Base-by-base conservation (phyloP, 768 basidiomycete species). In the Pleurotus cornucopiae region DNA sequence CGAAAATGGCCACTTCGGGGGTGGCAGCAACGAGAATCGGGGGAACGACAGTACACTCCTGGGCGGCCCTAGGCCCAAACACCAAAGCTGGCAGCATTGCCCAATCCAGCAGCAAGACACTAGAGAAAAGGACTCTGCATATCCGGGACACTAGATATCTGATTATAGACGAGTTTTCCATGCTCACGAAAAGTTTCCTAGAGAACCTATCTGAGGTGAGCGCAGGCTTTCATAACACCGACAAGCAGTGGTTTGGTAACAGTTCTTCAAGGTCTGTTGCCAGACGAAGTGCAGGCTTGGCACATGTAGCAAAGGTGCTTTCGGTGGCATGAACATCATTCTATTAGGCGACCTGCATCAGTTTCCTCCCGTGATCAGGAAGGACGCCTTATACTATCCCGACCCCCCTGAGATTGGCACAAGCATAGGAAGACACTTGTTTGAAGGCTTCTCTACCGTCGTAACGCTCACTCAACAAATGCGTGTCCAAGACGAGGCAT, bases 81-180 rank as follows among this genome's bases (percentile, higher is more conserved):
- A 46, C n/a, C 9, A 18, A 25, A 13, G 5, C 13, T 1, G 18
- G n/a, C 20, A n/a, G 20, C 12, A 18, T 46, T 4, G 1, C 4
- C 2, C n/a, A 46, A 6, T 25, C 46, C 2, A 6, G 13, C 23
- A 20, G 2, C 1, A 46, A n/a, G n/a, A 46, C 21, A 1, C 7
- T 46, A 2, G 46, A 3, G 5, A 46, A 23, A 25, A 4, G 46
- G 5, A 18, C 3, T 1, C 5, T 5, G 2, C 16, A 46, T 16
- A 46, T 46, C 4, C 4, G 13, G 1, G 6, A 54, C n/a, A 44
- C 25, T 7, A 6, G 39, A 7, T 69, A 73, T 55, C 62, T 73
- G 26, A 63, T 73, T 25, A 63, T 74, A n/a, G 68, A 74, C 53
- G 71, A 74, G 46, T 48, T 58, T 7, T 75, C 73, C 0, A 75